Base-by-base conservation (phyloP, 2,329 filamentous ascomycete genomes). In the Verticillium tricorpus region DNA sequence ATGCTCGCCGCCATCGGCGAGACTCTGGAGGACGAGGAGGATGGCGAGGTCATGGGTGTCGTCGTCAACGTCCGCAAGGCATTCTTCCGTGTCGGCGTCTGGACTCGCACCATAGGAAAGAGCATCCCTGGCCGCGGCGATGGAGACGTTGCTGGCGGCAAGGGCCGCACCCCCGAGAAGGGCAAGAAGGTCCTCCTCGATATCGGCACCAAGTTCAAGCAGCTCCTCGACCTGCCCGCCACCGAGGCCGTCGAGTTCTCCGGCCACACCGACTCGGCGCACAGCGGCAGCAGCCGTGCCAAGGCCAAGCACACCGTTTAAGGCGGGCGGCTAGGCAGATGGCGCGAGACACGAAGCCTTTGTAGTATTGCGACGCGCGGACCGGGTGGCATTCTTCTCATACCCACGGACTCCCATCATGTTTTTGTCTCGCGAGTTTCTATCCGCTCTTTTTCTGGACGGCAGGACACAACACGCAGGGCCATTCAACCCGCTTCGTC, bases 1-100 rank as follows among this genome's bases (percentile, higher is more conserved):
- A 97, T 99, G 89, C 89, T 99, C 70, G 88, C 91, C 35, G 95
- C 93, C 61, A 98, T 99, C 69, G 95, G 95, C 72, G 96, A 99
- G 85, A 98, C 94, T 31, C 90, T 99, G 61, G 95, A 99, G 82
- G 89, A 91, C 50, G 93, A 97, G 73, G 89, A 89, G 37, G 95
- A 98, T 73, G 93, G 93, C 70, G 96, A 99, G 78, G 90, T 99
- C 76, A 98, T 98, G 95, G 95, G 95, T 67, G 96, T 99, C 37
- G 95, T 99, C 31, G 93, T 98, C 82, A 99, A 99, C 78, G 94
- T 99, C 63, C 91, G 95, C 77, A 97, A 97, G 83, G 93, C 91
- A 59, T 98, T 99, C 82, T 99, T 93, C 85, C 91, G 95, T 82
- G 90, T 99, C 69, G 93, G 94, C 74, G 87, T 98, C 69, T 99